Percentiles rank a stretch among this genome's conserved stretches.
Evolutionary conservation across 2,329 filamentous ascomycete genomes (phyloP).

Genomic region (Cladosporium sp.): DNA sequence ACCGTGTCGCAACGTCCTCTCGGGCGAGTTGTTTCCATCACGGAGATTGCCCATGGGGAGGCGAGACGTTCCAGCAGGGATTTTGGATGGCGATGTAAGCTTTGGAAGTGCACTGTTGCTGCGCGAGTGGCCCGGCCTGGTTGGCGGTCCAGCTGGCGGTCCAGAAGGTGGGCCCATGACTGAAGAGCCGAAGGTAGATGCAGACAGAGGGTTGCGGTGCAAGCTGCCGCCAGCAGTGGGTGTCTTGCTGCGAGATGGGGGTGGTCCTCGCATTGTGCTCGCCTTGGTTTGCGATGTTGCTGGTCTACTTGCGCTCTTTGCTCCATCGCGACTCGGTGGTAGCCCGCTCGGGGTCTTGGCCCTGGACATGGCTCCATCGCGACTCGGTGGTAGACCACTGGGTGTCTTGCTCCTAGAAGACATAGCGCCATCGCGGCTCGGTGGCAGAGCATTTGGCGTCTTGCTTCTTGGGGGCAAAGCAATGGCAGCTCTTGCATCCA

Average conservation of each 20-base stretch:
- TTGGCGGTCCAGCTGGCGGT: conserved; percentile 29
- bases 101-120: conserved; percentile 41
- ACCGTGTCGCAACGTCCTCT: conserved; percentile 57
- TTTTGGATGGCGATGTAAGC: conserved; percentile 56
- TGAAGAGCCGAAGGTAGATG: conserved; percentile 27
- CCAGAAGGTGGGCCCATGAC: conserved; percentile 37
- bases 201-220: conserved; percentile 31
- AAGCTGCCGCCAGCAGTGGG: conserved; percentile 38
- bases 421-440: conserved; percentile 26
- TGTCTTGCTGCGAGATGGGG: conserved; percentile 46
- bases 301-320: conserved; percentile 33
- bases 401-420: not conserved
- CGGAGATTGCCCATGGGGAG: conserved; percentile 68
- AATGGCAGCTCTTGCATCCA: conserved; percentile 65
- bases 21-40: conserved; percentile 76
- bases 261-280: conserved; percentile 44
- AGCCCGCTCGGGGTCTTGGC: conserved; percentile 66
- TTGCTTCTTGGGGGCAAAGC: conserved; percentile 60
- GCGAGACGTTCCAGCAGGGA: conserved; percentile 52
- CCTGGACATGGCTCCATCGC: conserved; percentile 18
- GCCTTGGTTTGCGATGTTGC: conserved; percentile 33
- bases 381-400: not conserved
- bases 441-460: conserved; percentile 57
- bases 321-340: conserved; percentile 29
- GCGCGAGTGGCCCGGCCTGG: conserved; percentile 21